Percentiles rank a stretch among this genome's conserved stretches.
These are phyloP conservation scores for Talaromyces borbonicus DNA, from an alignment of 495 filamentous ascomycete species.

Conservation along the genomic window DNA sequence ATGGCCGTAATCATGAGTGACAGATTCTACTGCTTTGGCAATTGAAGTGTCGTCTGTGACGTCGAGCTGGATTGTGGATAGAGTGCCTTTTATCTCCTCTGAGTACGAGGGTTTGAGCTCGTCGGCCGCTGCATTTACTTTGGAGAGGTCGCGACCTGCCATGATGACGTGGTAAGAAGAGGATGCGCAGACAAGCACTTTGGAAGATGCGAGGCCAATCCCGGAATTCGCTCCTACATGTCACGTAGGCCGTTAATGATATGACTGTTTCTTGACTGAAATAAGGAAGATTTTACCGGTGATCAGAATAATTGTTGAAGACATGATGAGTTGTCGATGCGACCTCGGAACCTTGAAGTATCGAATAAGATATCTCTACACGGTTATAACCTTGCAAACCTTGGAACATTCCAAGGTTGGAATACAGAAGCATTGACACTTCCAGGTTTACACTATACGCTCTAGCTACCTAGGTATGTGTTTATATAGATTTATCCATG, in stretches of 20 bases:
- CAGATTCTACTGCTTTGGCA: slow-evolving; percentile 17
- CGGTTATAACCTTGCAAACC: too few relatives aligned
- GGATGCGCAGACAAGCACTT: slow-evolving; percentile 6
- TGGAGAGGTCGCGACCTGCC: neutral
- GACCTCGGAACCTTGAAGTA: too few relatives aligned
- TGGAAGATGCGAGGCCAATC: slow-evolving; percentile 9
- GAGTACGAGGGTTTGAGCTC: neutral
- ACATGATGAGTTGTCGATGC: too few relatives aligned
- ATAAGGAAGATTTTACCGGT: slow-evolving; percentile 7
- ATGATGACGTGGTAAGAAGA: slow-evolving; percentile 8
- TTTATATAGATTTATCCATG: too few relatives aligned
- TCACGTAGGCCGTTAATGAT: neutral
- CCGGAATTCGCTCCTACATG: slow-evolving; percentile 12
- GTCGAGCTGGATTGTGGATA: slow-evolving; percentile 20
- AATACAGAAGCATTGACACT: too few relatives aligned
- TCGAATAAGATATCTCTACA: too few relatives aligned
- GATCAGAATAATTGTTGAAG: slow-evolving; percentile 12
- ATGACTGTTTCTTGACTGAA: neutral
- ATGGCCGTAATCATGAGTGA: slow-evolving; percentile 22
- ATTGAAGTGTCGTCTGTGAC: slow-evolving; percentile 31
- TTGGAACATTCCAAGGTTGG: too few relatives aligned
- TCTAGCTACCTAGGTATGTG: too few relatives aligned
- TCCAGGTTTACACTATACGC: too few relatives aligned
- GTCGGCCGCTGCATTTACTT: neutral
- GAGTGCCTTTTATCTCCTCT: neutral